Base-by-base conservation (phyloP, 192 early-diverging fungal species). In the Gamsiella multidivaricata region DNA sequence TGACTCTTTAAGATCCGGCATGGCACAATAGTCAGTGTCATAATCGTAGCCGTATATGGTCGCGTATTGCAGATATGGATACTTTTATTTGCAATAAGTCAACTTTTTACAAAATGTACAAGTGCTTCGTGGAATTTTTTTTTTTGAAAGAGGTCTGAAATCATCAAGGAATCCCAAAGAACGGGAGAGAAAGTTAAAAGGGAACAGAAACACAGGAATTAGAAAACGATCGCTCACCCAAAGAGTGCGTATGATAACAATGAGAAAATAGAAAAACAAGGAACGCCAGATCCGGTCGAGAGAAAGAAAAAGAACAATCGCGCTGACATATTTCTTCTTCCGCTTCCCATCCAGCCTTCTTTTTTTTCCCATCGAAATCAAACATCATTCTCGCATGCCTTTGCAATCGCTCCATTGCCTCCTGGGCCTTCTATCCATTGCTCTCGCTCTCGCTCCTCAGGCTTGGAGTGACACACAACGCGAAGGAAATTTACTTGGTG, bases 401-500 rank as follows among this genome's bases (percentile, higher is more conserved):
- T n/a, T n/a, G n/a, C n/a, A n/a, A n/a, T 15, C 31, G 20, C 23
- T 18, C 5, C 14, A 11, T 43, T 25, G 39, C 25, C n/a, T 46
- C n/a, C n/a, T 42, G 12, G 12, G n/a, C 42, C 3, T 26, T 43
- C 8, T 25, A 41, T 18, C 25, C 6, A 25, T 26, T 23, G 34
- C n/a, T 42, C 17, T 18, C 25, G 31, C 17, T 52, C 37, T n/a
- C n/a, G n/a, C n/a, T n/a, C n/a, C n/a, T n/a, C n/a, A n/a, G n/a
- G n/a, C n/a, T n/a, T n/a, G n/a, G n/a, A n/a, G n/a, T n/a, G n/a
- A n/a, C n/a, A n/a, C n/a, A n/a, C n/a, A n/a, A n/a, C n/a, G n/a
- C n/a, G n/a, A n/a, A n/a, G 25, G 37, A 23, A 12, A 65, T 71
- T 69, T 85, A 88, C 65, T 87, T 82, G 70, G 87, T 65, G 70